phyloP scores from a whole-genome alignment of 306 rosid genomes.

The Astragalus glycyphyllos region DNA sequence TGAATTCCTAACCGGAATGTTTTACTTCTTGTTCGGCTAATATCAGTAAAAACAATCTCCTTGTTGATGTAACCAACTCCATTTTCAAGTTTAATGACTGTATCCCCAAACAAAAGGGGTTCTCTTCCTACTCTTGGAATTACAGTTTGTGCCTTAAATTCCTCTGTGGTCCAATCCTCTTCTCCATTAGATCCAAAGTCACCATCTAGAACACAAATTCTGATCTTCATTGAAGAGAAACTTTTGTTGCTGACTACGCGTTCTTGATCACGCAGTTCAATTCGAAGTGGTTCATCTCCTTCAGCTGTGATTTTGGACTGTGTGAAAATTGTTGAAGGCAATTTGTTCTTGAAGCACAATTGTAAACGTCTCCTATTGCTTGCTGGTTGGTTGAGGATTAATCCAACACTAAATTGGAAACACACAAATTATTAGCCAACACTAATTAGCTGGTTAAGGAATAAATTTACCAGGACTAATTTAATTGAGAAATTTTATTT shows the following conservation, averaged over 20 bases:
- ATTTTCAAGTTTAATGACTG: slow-evolving; percentile 6
- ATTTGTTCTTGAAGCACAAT: slow-evolving; percentile 42
- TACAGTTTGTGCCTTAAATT: slow-evolving; percentile 41
- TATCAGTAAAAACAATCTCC: slow-evolving; percentile 48
- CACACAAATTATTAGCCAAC: not conserved
- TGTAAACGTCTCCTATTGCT: slow-evolving; percentile 33
- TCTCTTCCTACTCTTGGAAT: slow-evolving; percentile 49
- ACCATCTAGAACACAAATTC: slow-evolving; percentile 51
- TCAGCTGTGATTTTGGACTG: slow-evolving; percentile 24
- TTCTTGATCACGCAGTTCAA: slow-evolving; percentile 44
- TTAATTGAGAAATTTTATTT: too few relatives aligned
- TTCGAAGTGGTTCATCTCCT: slow-evolving; percentile 26
- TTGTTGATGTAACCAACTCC: slow-evolving; percentile 42
- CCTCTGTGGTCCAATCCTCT: slow-evolving; percentile 55
- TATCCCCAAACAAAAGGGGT: slow-evolving; percentile 47
- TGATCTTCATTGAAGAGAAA: slow-evolving; percentile 45
- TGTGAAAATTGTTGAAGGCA: slow-evolving; percentile 47
- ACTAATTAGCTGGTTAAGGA: too few relatives aligned
- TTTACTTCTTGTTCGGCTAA: slow-evolving; percentile 31
- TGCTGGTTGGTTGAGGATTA: not conserved
- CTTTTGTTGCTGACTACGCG: slow-evolving; percentile 17
- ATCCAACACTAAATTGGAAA: slow-evolving; percentile 26
- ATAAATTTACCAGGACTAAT: too few relatives aligned
- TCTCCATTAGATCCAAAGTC: slow-evolving; percentile 44
- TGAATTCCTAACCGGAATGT: slow-evolving; percentile 57